Evolutionary conservation across 164 flowering plant species (phyloP).

Genomic region (Chimonanthus salicifolius): DNA sequence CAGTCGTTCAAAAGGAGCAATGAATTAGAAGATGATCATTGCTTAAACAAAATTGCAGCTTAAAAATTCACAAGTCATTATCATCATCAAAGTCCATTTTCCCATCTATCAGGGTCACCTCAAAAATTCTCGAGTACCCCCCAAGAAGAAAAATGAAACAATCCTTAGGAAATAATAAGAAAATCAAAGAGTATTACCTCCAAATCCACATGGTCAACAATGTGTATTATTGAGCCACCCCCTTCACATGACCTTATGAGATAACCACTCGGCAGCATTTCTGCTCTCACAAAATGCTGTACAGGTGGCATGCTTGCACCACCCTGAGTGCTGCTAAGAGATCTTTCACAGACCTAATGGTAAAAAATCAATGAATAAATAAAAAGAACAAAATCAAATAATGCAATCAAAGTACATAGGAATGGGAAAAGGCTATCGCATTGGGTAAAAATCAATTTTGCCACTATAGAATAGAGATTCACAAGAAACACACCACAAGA

Average conservation of each 20-base stretch:
- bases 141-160: no score
- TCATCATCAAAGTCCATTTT: no score
- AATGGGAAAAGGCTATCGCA: not conserved
- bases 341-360: conserved; percentile 84
- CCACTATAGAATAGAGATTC: not conserved
- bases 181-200: conserved; percentile 39
- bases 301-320: conserved; percentile 87
- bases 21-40: no score
- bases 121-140: no score
- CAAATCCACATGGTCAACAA: conserved; percentile 94
- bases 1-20: no score
- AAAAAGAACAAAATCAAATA: not conserved
- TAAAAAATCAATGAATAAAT: not conserved
- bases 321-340: conserved; percentile 72
- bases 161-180: not conserved
- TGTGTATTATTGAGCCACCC: conserved; percentile 95
- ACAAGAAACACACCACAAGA: conserved; percentile 68
- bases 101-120: no score
- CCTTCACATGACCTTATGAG: conserved; percentile 95
- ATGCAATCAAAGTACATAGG: not conserved
- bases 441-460: not conserved
- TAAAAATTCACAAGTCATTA: no score
- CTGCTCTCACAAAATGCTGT: conserved; percentile 88
- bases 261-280: conserved; percentile 93
- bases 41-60: no score